Evolutionary conservation across 2,329 filamentous ascomycete species (phyloP), one percentile per base, ranked within the genome.

Genomic region (Stagonosporopsis chrysanthemi): DNA sequence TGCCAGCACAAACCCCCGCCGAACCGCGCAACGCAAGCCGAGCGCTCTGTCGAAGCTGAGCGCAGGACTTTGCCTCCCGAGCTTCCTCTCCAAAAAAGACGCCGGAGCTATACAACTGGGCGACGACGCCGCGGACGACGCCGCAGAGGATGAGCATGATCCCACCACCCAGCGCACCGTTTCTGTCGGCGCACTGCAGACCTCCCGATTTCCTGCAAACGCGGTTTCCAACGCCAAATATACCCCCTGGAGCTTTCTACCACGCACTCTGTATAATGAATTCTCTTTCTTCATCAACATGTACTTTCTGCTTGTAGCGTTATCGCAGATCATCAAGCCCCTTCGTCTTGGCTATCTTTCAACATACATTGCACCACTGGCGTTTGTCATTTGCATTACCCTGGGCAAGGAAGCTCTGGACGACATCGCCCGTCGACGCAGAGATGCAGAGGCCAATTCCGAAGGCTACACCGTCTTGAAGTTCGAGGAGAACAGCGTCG

Each of bases 261-360:
- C 96, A 2, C 84, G 94, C 49, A 99, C 95, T 0, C 82, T 99
- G 22, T 99, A 97, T 79, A 98, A 98, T 79, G 95, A 99, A 74
- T 99, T 99, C 75, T 97, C 94, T 58, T 99, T 98, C 81, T 99
- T 99, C 80, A 97, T 99, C 83, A 99, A 99, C 83, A 91, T 98
- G 82, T 99, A 99, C 76, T 99, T 99, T 76, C 82, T 99, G 53
- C 87, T 98, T 24, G 95, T 99, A 46, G 96, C 95, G 6, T 79
- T 98, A 46, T 98, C 94, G 35, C 95, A 99, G 78, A 88, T 92
- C 40, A 93, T 99, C 70, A 93, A 92, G 4, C 86, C 90, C 22
- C 80, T 99, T 52, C 87, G 92, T 52, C 97, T 99, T 64, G 95
- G 95, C 53, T 98, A 97, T 75, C 84, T 99, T 60, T 91, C 91